Evolutionary conservation across 108 stramenopile species (phyloP), one percentile per base, ranked within the genome.

Genomic region (Fragilaria crotonensis): DNA sequence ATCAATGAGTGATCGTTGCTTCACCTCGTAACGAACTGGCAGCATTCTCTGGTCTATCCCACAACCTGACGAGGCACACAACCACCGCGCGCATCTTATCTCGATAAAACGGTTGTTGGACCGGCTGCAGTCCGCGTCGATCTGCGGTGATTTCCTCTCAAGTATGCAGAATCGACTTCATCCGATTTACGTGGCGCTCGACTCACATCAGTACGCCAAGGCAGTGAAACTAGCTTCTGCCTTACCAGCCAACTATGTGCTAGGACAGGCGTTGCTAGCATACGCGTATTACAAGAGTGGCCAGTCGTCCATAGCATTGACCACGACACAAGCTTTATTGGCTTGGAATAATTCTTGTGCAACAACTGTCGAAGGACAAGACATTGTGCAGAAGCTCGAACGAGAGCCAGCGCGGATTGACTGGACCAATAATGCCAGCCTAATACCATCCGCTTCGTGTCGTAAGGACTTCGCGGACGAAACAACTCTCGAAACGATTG

Each of bases 111-210:
- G n/a, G n/a, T n/a, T n/a, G n/a, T n/a, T n/a, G n/a, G n/a, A n/a
- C n/a, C n/a, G n/a, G n/a, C n/a, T n/a, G n/a, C n/a, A n/a, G n/a
- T n/a, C n/a, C n/a, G n/a, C n/a, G n/a, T n/a, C n/a, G n/a, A n/a
- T n/a, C n/a, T n/a, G n/a, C n/a, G n/a, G n/a, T n/a, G n/a, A n/a
- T n/a, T n/a, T n/a, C n/a, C n/a, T n/a, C n/a, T n/a, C n/a, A n/a
- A n/a, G n/a, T n/a, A 41, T 41, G 36, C 36, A 7, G 36, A 41
- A 41, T 41, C 7, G 36, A 46, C 73, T 87, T 2, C 78, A 80
- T 48, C 83, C 81, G 4, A 73, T 89, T 44, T 85, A 89, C 57
- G 68, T 64, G 22, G 83, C 85, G 5, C 49, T 90, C 45, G 89
- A 90, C 28, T 45, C 48, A 7, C 60, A 73, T 32, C 81, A 86